Base-by-base conservation (phyloP, 768 basidiomycete species). In the Lactifluus pinguis region DNA sequence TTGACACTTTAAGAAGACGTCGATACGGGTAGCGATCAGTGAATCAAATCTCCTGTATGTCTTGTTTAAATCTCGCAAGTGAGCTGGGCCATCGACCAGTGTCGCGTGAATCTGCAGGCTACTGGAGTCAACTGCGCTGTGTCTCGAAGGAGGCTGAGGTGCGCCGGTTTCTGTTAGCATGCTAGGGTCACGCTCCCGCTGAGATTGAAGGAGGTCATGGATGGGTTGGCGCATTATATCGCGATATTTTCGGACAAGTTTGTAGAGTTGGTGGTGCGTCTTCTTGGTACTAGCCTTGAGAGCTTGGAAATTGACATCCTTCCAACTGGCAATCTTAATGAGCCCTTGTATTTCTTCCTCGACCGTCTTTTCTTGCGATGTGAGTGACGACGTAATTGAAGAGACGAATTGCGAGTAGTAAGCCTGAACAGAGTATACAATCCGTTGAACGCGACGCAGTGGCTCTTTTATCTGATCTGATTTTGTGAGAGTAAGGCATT, bases 271-370 rank as follows among this genome's bases (percentile, higher is more conserved):
- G 60, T 85, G 86, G 71, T 99, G 97, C 1, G 92, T 93, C 68
- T 79, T 84, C 61, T 89, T 84, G 0, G 97, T 94, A 69, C 94
- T 97, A 62, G 89, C 86, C 71, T 88, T 90, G 60, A 99, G 78
- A 2, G 97, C 94, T 64, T 91, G 87, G 10, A 98, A 89, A 68
- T 98, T 99, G 69, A 94, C 77, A 69, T 99, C 97, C 72, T 90
- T 97, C 97, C 97, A 98, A 68, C 94, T 98, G 2, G 97, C 97
- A 49, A 99, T 78, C 72, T 94, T 95, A 76, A 98, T 87, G 69
- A 93, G 86, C 48, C 81, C 84, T 60, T 79, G 82, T 54, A 98
- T 80, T 58, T 95, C 89, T 66, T 84, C 87, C 72, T 98, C 92
- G 36, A 97, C 71, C 0, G 67, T 68, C 0, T 71, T 72, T 53